Evolutionary conservation across 352 stramenopile species (phyloP), one percentile per base, ranked within the genome.

Genomic region (Ochromonadaceae sp.): DNA sequence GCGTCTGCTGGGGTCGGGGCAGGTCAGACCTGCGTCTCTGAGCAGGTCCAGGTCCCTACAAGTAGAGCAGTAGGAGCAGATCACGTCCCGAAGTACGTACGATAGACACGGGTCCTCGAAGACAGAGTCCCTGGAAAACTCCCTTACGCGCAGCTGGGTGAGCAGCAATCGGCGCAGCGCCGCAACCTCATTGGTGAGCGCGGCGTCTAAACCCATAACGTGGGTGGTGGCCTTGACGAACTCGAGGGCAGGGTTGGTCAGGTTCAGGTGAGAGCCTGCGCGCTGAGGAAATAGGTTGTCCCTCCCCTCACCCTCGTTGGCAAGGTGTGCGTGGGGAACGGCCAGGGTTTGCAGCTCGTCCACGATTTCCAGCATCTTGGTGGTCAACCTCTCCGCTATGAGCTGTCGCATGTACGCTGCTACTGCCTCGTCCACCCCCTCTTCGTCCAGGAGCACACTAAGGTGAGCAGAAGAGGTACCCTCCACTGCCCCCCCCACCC

Each of bases 41-140:
- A 58, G 49, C 5, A 58, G 49, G 30, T 58, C 49, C 15, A 58
- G 20, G 30, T 97, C 87, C 26, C 83, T 76, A 59, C 85, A 95
- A 58, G 93, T 76, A 53, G 95, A 91, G 75, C 92, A 99, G 70
- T 86, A 87, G 14, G 81, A 72, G 68, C 93, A 98, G 68, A 97
- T 96, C 20, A 98, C 83, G 72, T 98, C 91, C 14, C 83, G 82
- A n/a, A 99, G 74, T 9, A 95, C 81, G 66, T 98, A 95, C 22
- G 79, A 88, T 39, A 91, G 76, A 53, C 85, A 95, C 48, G 90
- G 92, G 73, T 98, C 94, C 15, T 77, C 74, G 76, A 95, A 98
- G 62, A 85, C 59, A 1, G 88, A 83, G 61, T 86, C 78, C 35
- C 61, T 57, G 28, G 75, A 80, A 71, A 91, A 93, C 67, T 93